Percentiles rank a stretch among this genome's conserved stretches.
Conservation (phyloP, 2,329 filamentous ascomycete species). For the Paecilomyces niveus region DNA sequence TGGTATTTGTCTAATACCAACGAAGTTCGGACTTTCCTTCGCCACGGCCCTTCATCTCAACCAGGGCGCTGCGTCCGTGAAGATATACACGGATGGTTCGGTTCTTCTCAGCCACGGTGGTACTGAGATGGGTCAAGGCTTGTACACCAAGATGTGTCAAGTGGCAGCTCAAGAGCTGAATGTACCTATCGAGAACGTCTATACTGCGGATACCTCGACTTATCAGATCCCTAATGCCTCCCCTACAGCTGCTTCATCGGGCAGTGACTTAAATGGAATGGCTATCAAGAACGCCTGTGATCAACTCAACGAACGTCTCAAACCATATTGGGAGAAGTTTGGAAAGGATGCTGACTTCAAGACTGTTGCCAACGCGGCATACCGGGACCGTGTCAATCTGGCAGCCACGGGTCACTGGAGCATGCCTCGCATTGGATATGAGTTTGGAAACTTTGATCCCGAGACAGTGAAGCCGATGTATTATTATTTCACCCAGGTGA, state of each 20-base stretch:
- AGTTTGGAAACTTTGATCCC: constrained; percentile 14
- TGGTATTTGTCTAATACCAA: constrained; percentile 15
- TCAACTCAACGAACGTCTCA: constrained; percentile 7
- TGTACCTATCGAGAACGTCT: constrained; percentile 11
- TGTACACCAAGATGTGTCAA: constrained; percentile 19
- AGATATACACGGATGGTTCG: constrained; percentile 16
- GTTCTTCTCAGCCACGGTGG: constrained; percentile 17
- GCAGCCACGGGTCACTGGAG: constrained; percentile 15
- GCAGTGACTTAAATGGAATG: constrained; percentile 19
- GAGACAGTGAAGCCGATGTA: constrained; percentile 15
- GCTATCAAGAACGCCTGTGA: constrained; percentile 15
- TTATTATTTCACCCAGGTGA: constrained; percentile 16
- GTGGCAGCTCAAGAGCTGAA: constrained; percentile 15
- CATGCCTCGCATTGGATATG: constrained; percentile 12
- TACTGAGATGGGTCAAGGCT: constrained; percentile 19
- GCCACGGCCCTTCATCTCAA: constrained; percentile 19
- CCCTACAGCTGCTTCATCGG: constrained; percentile 16
- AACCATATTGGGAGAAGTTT: constrained; percentile 9
- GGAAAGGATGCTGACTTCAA: constrained; percentile 6
- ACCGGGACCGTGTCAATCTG: constrained; percentile 14
- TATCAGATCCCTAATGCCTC: constrained; percentile 17
- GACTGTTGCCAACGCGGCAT: constrained; percentile 12
- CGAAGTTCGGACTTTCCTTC: constrained; percentile 19
- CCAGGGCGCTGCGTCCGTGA: constrained; percentile 14
- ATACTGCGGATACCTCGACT: constrained; percentile 14